Evolutionary conservation across 2,329 filamentous ascomycete genomes (phyloP), one percentile per base, ranked within the genome.

Genomic region (Hymenoscyphus scutula): DNA sequence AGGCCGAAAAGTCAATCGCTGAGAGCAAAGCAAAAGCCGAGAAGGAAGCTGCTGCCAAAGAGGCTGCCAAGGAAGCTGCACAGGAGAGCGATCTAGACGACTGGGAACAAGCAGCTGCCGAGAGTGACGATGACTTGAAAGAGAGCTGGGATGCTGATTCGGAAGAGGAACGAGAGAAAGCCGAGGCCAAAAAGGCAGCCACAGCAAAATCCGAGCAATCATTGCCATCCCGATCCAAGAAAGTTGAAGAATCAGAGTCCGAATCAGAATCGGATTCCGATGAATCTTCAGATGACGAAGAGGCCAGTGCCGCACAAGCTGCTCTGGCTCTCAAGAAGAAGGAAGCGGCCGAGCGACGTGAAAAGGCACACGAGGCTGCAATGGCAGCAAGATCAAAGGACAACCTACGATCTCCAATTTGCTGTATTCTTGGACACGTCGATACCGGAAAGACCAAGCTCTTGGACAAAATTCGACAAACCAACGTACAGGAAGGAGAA

Each of bases 371-470:
- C 75, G 91, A 97, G 77, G 94, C 92, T 66, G 95, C 95, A 19
- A 78, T 97, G 74, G 93, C 92, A 53, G 93, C 94, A 56, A 86
- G 92, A 65, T 98, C 94, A 25, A 92, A 91, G 78, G 93, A 99
- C 76, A 89, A 99, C 77, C 85, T 99, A 62, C 92, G 95, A 63
- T 98, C 95, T 48, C 95, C 95, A 59, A 99, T 99, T 78, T 98
- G 95, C 84, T 98, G 94, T 89, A 99, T 99, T 84, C 87, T 99
- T 68, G 95, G 95, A 73, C 95, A 99, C 86, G 95, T 99, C 85
- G 95, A 99, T 88, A 99, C 96, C 54, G 95, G 95, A 77, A 99
- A 99, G 82, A 99, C 95, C n/a, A 99, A 98, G 81, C 82, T 99
- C 67, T 84, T 99, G 63, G 95, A 99, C 82, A 99, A 99, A 82